phyloP scores from a whole-genome alignment of 495 filamentous ascomycete genomes.

The Penicillium steckii region DNA sequence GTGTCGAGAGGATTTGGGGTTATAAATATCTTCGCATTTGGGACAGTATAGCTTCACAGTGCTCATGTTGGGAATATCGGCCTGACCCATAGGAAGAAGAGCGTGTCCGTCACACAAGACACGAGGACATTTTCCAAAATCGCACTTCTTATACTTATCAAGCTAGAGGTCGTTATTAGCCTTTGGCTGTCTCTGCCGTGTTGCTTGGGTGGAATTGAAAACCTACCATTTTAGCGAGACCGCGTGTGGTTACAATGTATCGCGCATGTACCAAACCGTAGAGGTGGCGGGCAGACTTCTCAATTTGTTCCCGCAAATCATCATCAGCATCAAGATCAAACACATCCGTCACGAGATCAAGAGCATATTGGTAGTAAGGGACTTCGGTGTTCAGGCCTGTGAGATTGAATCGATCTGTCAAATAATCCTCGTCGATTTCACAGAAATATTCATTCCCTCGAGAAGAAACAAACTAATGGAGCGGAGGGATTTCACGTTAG shows the following conservation, averaged over 20 bases:
- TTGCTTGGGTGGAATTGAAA: background rate
- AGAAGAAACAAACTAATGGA: slow-evolving; percentile 87
- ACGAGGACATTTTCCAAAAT: slow-evolving; percentile 97
- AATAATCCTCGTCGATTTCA: slow-evolving; percentile 98
- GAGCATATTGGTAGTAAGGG: slow-evolving; percentile 96
- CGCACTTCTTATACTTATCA: slow-evolving; percentile 97
- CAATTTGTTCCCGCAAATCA: slow-evolving; percentile 95
- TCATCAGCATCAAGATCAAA: slow-evolving; percentile 99
- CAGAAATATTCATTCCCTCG: slow-evolving; percentile 99
- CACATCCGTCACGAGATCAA: slow-evolving; percentile 99
- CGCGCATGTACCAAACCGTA: slow-evolving; percentile 96
- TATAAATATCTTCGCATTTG: slow-evolving; percentile 97
- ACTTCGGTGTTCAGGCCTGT: slow-evolving; percentile 97
- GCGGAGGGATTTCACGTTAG: slow-evolving; percentile 4
- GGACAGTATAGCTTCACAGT: slow-evolving; percentile 96
- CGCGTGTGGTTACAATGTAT: slow-evolving; percentile 95
- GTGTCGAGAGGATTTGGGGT: slow-evolving; percentile 96
- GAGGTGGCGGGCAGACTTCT: slow-evolving; percentile 93
- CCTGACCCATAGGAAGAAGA: slow-evolving; percentile 88
- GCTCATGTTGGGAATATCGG: slow-evolving; percentile 79
- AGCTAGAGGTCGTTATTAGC: slow-evolving; percentile 53
- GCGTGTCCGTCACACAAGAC: slow-evolving; percentile 91
- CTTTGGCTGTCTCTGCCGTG: slow-evolving; percentile 6
- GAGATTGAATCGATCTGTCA: slow-evolving; percentile 97
- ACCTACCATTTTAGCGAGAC: slow-evolving; percentile 91